phyloP scores from a whole-genome alignment of 179 eudicot genomes.

The Beta lomatogona region DNA sequence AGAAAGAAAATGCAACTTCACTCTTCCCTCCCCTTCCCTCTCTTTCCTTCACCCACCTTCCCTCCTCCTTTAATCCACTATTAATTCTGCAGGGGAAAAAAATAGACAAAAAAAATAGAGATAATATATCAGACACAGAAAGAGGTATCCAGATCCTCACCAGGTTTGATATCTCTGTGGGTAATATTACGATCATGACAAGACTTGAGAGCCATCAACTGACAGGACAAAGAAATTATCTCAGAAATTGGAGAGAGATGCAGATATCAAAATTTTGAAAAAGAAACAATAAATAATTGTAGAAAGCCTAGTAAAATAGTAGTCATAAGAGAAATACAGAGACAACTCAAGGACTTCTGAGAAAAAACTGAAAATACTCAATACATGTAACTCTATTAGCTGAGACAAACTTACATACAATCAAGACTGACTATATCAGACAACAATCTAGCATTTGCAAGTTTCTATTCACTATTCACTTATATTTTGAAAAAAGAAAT shows the following conservation, averaged over 20 bases:
- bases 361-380: neutral
- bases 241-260: neutral
- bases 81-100: too few species aligned
- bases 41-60: too few species aligned
- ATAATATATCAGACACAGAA: too few species aligned
- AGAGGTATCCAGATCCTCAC: conserved; percentile 46
- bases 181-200: conserved; percentile 96
- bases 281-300: neutral
- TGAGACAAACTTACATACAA: neutral
- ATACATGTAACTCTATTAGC: neutral
- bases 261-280: neutral
- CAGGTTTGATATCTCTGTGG: conserved; percentile 99
- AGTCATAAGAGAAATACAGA: neutral
- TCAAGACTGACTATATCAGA: neutral
- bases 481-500: neutral
- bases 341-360: neutral
- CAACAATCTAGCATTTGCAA: neutral
- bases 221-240: conserved; percentile 24
- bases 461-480: neutral
- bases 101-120: too few species aligned
- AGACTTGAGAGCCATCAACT: conserved; percentile 93
- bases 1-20: too few species aligned
- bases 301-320: neutral
- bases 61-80: too few species aligned
- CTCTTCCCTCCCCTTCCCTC: too few species aligned